Evolutionary conservation across 2,329 filamentous ascomycete species (phyloP).

Genomic region (Cladosporium sp.): DNA sequence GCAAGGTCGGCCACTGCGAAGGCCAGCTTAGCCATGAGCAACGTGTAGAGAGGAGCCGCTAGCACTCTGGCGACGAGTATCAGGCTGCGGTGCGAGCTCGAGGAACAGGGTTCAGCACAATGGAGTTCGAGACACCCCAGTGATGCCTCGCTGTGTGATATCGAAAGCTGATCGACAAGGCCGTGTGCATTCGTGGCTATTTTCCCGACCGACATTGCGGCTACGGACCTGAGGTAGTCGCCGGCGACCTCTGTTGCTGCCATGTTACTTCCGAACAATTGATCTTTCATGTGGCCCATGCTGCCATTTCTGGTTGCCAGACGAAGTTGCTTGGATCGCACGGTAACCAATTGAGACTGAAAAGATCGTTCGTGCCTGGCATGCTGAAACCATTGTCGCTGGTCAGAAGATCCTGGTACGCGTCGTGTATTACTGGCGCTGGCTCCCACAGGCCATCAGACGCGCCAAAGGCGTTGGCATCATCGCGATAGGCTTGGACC

Average conservation of each 20-base stretch:
- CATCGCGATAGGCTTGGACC: slow-evolving; percentile 24
- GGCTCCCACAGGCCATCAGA: neutral
- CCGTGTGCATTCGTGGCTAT: neutral
- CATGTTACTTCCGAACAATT: neutral
- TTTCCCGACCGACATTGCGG: neutral
- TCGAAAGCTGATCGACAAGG: neutral
- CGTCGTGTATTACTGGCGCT: neutral
- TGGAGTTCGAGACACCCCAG: neutral
- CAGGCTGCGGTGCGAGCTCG: neutral
- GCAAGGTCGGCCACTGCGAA: neutral
- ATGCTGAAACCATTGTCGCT: neutral
- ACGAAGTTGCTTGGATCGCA: slow-evolving; percentile 34
- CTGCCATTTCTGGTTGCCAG: slow-evolving; percentile 23
- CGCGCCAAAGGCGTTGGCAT: slow-evolving; percentile 21
- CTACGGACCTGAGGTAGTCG: neutral
- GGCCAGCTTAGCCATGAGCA: neutral
- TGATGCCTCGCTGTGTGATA: neutral
- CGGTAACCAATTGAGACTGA: slow-evolving; percentile 27
- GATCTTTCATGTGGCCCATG: slow-evolving; percentile 13
- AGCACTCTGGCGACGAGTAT: neutral
- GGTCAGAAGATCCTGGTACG: slow-evolving; percentile 19
- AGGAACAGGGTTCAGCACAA: neutral
- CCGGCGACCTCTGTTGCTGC: neutral
- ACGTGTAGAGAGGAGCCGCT: neutral
- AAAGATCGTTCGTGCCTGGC: slow-evolving; percentile 11